Conservation (phyloP, 2,329 filamentous ascomycete species). For the Phyllosticta citriasiana region DNA sequence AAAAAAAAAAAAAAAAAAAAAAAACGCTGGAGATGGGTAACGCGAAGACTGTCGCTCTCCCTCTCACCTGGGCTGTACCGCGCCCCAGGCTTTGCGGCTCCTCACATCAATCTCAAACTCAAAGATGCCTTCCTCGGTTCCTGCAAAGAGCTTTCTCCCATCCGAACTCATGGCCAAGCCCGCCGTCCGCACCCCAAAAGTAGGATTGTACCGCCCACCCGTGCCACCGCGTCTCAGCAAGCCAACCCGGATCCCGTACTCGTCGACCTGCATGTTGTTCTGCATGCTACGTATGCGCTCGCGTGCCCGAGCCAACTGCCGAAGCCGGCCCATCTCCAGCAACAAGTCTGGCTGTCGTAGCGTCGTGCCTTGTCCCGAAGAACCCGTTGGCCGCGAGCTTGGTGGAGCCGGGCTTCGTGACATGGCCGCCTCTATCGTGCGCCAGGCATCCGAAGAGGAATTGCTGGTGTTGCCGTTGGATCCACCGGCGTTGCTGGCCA, state of each 20-base stretch:
- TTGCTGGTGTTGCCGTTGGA: background rate
- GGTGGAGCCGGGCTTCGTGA: constrained; percentile 23
- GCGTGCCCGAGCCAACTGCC: constrained; percentile 26
- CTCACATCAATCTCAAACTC: constrained; percentile 59
- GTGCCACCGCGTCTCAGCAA: background rate
- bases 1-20: background rate
- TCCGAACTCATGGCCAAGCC: constrained; percentile 40
- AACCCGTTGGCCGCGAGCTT: background rate
- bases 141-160: constrained; percentile 37
- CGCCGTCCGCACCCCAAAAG: constrained; percentile 34
- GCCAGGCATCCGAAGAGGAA: constrained; percentile 34
- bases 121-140: constrained; percentile 61
- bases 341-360: constrained; percentile 16
- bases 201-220: constrained; percentile 13
- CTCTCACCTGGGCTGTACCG: constrained; percentile 27
- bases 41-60: too few species aligned
- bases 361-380: background rate
- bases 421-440: constrained; percentile 38
- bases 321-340: constrained; percentile 24
- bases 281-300: constrained; percentile 26
- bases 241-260: constrained; percentile 7
- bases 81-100: constrained; percentile 43
- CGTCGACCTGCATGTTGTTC: background rate
- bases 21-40: background rate
- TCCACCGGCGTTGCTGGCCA: background rate